Base-by-base conservation (phyloP, 2,329 filamentous ascomycete species). In the Diaporthe citri region DNA sequence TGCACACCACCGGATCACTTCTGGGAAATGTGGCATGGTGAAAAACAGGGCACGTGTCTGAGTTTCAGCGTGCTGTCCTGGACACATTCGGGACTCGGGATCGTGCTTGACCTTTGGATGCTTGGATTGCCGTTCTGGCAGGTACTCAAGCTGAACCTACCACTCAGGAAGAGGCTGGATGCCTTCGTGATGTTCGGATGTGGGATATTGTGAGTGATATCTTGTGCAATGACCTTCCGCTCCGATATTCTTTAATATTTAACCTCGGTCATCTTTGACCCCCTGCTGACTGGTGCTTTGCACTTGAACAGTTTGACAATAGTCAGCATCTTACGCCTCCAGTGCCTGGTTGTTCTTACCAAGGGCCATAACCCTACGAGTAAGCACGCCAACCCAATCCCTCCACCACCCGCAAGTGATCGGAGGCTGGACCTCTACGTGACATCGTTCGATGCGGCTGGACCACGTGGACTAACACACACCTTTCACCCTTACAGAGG, bases 271-370 rank as follows among this genome's bases (percentile, higher is more conserved):
- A 1, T 25, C 7, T 4, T 13, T 3, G 20, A 13, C 3, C 0
- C 17, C 46, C 15, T 7, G 48, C 64, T 69, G 64, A 69, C 64
- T 41, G n/a, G n/a, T 20, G 5, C 6, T 55, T 25, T 39, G 22
- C 31, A 12, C 46, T 25, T 17, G n/a, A 6, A 28, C 52, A 80
- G 79, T n/a, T 81, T 83, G 67, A 84, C 81, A 12, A 52, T 84
- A 25, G 79, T 84, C 60, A 81, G 79, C 71, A 78, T 81, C 59
- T 72, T 83, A 28, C 80, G 82, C 10, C 77, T 83, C 12, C 74
- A 78, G 8, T 79, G 80, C 6, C 76, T 83, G 22, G 77, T 80
- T 31, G 28, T 34, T 10, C 80, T 83, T 20, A 77, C 79, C 15
- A 79, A 77, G 39, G 80, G 81, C 8, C 64, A 39, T 2, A 83